A percentile compares a stretch with the other conserved stretches of the same genome.
Evolutionary conservation across 441 rosid species (phyloP).

Genomic region (Mallotus japonicus): DNA sequence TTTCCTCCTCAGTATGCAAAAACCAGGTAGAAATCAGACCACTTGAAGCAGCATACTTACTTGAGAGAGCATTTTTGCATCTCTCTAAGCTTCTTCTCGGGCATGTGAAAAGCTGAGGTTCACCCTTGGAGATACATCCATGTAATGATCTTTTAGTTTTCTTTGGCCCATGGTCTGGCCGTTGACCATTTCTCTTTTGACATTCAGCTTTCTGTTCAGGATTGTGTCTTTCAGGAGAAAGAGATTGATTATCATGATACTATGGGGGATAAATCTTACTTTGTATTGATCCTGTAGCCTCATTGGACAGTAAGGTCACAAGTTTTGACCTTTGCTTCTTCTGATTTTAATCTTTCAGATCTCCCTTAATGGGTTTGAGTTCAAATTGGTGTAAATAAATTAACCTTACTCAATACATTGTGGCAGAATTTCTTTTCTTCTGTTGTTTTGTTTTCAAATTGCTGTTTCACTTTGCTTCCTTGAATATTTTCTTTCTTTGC

Average conservation of each 20-base stretch:
- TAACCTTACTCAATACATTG: background rate
- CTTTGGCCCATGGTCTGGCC: background rate
- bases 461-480: constrained; percentile 17
- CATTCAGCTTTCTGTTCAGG: constrained; percentile 15
- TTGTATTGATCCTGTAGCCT: constrained; percentile 11
- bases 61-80: background rate
- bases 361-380: constrained; percentile 6
- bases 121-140: background rate
- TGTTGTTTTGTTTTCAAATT: background rate
- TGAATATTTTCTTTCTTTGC: constrained; percentile 31
- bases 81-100: background rate
- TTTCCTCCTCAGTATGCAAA: constrained; percentile 42
- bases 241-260: constrained; percentile 1
- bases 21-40: constrained; percentile 30
- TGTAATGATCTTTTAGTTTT: background rate
- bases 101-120: background rate
- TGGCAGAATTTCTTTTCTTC: background rate
- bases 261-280: background rate
- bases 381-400: constrained; percentile 24
- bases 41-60: constrained; percentile 4
- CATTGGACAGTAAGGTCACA: constrained; percentile 3
- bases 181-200: constrained; percentile 4
- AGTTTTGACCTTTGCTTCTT: constrained; percentile 11
- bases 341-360: background rate
- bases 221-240: constrained; percentile 7